Evolutionary conservation across 1,139 yeast species (phyloP).

Genomic region (Taphrina communis): DNA sequence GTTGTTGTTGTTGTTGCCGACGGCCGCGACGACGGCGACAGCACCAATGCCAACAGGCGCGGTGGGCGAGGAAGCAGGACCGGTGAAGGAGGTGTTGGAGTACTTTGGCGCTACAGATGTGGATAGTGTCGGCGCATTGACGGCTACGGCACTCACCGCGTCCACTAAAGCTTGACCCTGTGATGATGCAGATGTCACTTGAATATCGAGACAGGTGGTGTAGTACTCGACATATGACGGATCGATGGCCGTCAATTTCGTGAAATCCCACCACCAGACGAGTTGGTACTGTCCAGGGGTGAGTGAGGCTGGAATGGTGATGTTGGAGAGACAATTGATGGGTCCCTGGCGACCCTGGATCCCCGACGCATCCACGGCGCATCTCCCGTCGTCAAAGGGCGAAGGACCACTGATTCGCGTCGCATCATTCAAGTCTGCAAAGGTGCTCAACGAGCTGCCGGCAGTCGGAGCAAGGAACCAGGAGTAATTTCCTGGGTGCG

Average conservation of each 20-base stretch:
- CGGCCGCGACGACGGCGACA: not conserved
- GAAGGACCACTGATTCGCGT: conserved; percentile 45
- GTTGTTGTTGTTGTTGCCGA: too few relatives aligned
- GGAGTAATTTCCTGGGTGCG: conserved; percentile 46
- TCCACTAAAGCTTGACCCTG: too few relatives aligned
- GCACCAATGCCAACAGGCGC: too few relatives aligned
- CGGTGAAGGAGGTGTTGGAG: conserved; percentile 10
- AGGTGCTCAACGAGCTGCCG: conserved; percentile 40
- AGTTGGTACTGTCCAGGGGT: conserved; percentile 43
- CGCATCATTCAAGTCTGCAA: conserved; percentile 41
- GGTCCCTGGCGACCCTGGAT: conserved; percentile 42
- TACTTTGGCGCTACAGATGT: not conserved
- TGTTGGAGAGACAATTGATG: conserved; percentile 42
- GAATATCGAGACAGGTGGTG: conserved; percentile 46
- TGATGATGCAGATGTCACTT: conserved; percentile 20
- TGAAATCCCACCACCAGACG: conserved; percentile 47
- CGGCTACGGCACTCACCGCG: not conserved
- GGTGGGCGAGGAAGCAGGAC: not conserved
- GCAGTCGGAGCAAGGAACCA: conserved; percentile 42
- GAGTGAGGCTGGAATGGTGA: conserved; percentile 42
- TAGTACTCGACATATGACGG: conserved; percentile 44
- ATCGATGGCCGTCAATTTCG: conserved; percentile 43
- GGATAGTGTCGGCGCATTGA: too few relatives aligned
- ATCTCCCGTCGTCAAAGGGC: conserved; percentile 45
- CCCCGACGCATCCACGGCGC: conserved; percentile 43